A percentile compares a stretch with the other conserved stretches of the same genome.
phyloP scores from a whole-genome alignment of 768 basidiomycete species.

The Trametes meyenii region DNA sequence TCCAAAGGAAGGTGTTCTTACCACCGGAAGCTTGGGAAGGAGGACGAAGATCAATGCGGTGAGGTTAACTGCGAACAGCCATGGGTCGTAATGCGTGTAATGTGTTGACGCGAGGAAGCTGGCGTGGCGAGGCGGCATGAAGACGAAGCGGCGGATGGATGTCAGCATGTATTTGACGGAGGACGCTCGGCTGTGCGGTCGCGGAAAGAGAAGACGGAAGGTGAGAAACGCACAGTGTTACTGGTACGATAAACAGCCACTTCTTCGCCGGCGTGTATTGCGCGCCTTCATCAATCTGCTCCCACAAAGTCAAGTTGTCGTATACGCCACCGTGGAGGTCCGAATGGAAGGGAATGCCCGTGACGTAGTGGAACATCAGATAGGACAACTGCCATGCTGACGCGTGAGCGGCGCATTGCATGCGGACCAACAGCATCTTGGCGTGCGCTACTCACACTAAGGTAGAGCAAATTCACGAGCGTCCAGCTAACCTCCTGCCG shows the following conservation, averaged over 20 bases:
- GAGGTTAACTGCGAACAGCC: constrained; percentile 90
- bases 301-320: constrained; percentile 97
- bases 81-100: constrained; percentile 96
- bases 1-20: constrained; percentile 40
- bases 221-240: constrained; percentile 69
- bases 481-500: constrained; percentile 96
- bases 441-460: constrained; percentile 63
- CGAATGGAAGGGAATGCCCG: constrained; percentile 93
- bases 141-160: constrained; percentile 19
- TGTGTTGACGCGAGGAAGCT: constrained; percentile 98
- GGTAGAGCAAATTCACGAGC: constrained; percentile 86
- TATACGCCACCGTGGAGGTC: constrained; percentile 90
- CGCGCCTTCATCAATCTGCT: constrained; percentile 98
- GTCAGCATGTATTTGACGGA: constrained; percentile 2
- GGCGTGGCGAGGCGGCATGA: constrained; percentile 2
- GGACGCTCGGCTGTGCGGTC: not conserved
- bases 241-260: constrained; percentile 90
- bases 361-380: constrained; percentile 98
- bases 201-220: not conserved
- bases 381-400: constrained; percentile 74
- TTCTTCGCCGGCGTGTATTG: constrained; percentile 99
- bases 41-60: constrained; percentile 79
- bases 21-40: constrained; percentile 95
- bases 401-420: not conserved
- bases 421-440: not conserved